Base-by-base conservation (phyloP, 345 rosid genomes). In the Acer saccharum region DNA sequence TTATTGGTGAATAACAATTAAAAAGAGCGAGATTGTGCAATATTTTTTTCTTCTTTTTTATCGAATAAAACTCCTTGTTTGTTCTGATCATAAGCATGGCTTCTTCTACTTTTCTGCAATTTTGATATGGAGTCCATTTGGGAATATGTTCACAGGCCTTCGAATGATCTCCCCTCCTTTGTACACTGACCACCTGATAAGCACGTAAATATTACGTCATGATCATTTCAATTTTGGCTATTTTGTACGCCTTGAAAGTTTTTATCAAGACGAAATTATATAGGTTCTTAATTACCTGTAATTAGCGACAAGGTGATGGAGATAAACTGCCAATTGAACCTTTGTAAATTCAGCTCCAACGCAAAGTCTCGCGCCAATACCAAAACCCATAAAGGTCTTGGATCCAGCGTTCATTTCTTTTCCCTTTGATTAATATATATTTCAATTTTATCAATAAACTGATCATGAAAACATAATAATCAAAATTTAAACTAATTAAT, bases 281-380 rank as follows among this genome's bases (percentile, higher is more conserved):
- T 8, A 43, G 0, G 50, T 9, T 46, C 3, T 46, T 46, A 21
- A 16, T 63, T 65, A 84, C 79, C 79, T 82, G 78, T 83, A 80
- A 0, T 68, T 74, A 16, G 85, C 81, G 68, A 82, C 73, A 27
- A 82, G 27, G 69, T 75, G 50, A 54, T 83, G 88, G 29, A 88
- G 71, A 66, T 83, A 85, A 25, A 81, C 62, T 1, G 90, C 82
- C 71, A 75, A 64, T 7, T 83, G 84, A 32, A 85, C 77, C 68
- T 87, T 88, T 9, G 83, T 76, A n/a, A 83, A 83, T 43, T 83
- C 87, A 54, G 91, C 88, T 65, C 88, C 88, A 23, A 70, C 82
- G 65, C 91, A 83, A 0, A 79, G 86, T 72, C 93, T 85, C 1
- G 32, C 83, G 2, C 91, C 93, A 11, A 87, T 84, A 11, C 91